Base-by-base conservation (phyloP, 2,329 filamentous ascomycete species). In the Ilyonectria sp. region DNA sequence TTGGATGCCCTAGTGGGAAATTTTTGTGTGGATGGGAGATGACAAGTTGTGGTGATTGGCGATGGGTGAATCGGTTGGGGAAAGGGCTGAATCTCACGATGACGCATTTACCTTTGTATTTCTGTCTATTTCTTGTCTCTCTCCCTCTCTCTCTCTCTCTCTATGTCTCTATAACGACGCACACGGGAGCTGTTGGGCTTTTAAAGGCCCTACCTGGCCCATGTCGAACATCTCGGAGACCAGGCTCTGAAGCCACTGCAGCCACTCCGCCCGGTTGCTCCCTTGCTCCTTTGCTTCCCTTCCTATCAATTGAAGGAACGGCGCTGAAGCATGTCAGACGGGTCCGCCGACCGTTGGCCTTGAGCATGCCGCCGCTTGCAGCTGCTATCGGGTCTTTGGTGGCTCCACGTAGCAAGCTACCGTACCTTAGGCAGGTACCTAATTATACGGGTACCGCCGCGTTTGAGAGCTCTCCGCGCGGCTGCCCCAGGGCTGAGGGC, bases 301-400 rank as follows among this genome's bases (percentile, higher is more conserved):
- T 8, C 6, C 15, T 17, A 43, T 43, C 15, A 8, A 43, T 17
- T 17, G n/a, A n/a, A 43, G 17, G 40, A 15, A 43, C 15, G 40
- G 17, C 40, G 5, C 8, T 46, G 50, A 65, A 43, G 43, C 33
- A 65, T 60, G 57, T 57, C 46, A 61, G 52, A 65, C 52, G 57
- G 50, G 35, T 19, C 26, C 52, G 21, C 52, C 57, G 37, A 26
- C 50, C 13, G 50, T 44, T 26, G 31, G 29, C 23, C 7, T 49
- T 49, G 6, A 33, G 13, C 19, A 23, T 7, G 1, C 37, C 11
- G 37, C 6, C 6, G 37, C 37, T 40, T 40, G 37, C 19, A 8
- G 21, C 4, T 13, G 44, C 19, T 15, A 10, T 23, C 44, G 19
- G 19, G 3, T 46, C n/a, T 8, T 46, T 17, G 40, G 15, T 17